Evolutionary conservation across 2,329 filamentous ascomycete species (phyloP).

Genomic region (Talaromyces funiculosus): DNA sequence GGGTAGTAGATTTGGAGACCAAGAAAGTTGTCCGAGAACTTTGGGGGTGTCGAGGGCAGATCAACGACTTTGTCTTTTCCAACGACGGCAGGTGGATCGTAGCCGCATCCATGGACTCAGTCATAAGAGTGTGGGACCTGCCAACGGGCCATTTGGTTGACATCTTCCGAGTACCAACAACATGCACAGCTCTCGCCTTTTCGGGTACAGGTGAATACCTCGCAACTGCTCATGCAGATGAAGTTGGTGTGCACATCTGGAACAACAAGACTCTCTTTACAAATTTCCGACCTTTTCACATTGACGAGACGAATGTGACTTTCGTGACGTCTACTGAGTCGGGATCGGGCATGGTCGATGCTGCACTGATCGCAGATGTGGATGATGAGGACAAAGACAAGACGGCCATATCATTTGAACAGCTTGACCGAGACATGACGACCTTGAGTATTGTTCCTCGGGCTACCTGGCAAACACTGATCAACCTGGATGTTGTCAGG

Average conservation of each 20-base stretch:
- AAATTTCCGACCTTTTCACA: slow-evolving; percentile 77
- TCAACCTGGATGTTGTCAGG: slow-evolving; percentile 84
- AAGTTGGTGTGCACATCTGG: slow-evolving; percentile 89
- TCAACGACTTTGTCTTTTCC: slow-evolving; percentile 84
- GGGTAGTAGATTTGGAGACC: slow-evolving; percentile 85
- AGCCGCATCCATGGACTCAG: slow-evolving; percentile 72
- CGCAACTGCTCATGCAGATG: slow-evolving; percentile 77
- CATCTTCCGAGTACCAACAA: slow-evolving; percentile 71
- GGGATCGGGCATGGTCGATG: slow-evolving; percentile 67
- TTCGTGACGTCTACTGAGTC: slow-evolving; percentile 80
- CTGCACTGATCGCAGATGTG: slow-evolving; percentile 60
- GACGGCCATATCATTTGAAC: slow-evolving; percentile 58
- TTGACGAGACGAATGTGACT: slow-evolving; percentile 65
- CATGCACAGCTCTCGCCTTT: slow-evolving; percentile 80
- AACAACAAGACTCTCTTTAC: slow-evolving; percentile 89
- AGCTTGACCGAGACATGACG: slow-evolving; percentile 75
- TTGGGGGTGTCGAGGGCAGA: slow-evolving; percentile 68
- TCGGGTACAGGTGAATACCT: slow-evolving; percentile 87
- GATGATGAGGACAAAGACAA: slow-evolving; percentile 45
- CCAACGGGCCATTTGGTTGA: slow-evolving; percentile 95
- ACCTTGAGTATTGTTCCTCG: slow-evolving; percentile 86
- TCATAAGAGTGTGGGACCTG: slow-evolving; percentile 87
- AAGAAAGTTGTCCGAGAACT: slow-evolving; percentile 88
- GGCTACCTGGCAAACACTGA: slow-evolving; percentile 86
- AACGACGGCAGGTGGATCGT: slow-evolving; percentile 91